Percentiles rank a stretch among this genome's conserved stretches.
These are phyloP conservation scores for Metarhizium sp. DNA, from an alignment of 2,329 filamentous ascomycete genomes.

Conservation along the genomic window DNA sequence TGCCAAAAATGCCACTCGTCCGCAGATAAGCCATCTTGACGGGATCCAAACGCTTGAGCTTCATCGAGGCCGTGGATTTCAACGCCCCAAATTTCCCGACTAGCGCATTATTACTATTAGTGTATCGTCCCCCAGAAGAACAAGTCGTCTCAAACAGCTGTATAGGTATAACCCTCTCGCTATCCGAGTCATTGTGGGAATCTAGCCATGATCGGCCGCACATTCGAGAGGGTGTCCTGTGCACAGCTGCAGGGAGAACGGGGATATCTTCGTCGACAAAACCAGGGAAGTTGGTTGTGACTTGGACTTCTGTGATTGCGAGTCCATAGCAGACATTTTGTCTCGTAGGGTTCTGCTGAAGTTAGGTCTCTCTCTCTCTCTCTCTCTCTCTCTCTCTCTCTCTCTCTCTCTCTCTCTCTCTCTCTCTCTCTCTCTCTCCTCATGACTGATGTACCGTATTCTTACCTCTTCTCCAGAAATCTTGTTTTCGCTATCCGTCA, in stretches of 20 bases:
- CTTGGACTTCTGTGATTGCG: constrained; percentile 39
- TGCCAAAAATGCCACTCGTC: constrained; percentile 51
- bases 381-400: too few relatives aligned
- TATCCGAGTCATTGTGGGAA: constrained; percentile 9
- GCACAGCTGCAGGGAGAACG: constrained; percentile 8
- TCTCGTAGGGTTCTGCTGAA: constrained; percentile 15
- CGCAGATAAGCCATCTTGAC: constrained; percentile 51
- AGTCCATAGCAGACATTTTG: constrained; percentile 32
- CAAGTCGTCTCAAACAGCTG: constrained; percentile 21
- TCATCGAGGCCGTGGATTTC: constrained; percentile 20
- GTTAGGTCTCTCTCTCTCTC: constrained; percentile 8
- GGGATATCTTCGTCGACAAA: constrained; percentile 3
- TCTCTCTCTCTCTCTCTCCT: background rate
- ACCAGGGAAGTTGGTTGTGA: constrained; percentile 23
- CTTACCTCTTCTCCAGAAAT: constrained; percentile 26
- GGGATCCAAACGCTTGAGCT: constrained; percentile 33
- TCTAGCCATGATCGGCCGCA: constrained; percentile 15
- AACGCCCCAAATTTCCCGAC: constrained; percentile 14
- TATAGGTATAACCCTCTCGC: background rate
- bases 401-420: too few relatives aligned
- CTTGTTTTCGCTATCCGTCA: constrained; percentile 17
- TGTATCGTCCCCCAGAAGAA: constrained; percentile 14
- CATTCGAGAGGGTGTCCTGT: constrained; percentile 4
- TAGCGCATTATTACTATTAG: constrained; percentile 6
- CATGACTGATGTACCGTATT: background rate